Percentiles rank a stretch among this genome's conserved stretches.
Evolutionary conservation across 495 filamentous ascomycete genomes (phyloP).

Genomic region (Aspergillus taichungensis): DNA sequence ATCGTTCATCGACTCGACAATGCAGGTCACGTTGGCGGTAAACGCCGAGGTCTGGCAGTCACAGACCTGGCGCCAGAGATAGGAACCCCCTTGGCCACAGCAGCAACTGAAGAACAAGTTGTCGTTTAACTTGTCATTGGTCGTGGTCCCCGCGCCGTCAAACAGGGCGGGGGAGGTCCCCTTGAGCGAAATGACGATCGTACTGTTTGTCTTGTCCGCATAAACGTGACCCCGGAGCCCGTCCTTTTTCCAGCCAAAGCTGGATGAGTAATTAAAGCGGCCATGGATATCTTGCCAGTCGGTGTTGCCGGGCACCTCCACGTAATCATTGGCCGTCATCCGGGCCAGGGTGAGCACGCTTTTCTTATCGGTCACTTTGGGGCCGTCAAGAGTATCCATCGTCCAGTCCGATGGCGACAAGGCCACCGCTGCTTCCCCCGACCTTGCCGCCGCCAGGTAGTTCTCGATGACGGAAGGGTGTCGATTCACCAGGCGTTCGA

Average conservation of each 20-base stretch:
- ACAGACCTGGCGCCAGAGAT: slow-evolving; percentile 82
- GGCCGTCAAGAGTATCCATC: slow-evolving; percentile 66
- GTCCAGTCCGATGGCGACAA: slow-evolving; percentile 70
- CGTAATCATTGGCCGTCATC: slow-evolving; percentile 86
- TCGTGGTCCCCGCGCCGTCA: slow-evolving; percentile 89
- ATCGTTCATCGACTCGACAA: slow-evolving; percentile 60
- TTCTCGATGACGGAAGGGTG: slow-evolving; percentile 64
- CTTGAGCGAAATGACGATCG: slow-evolving; percentile 86
- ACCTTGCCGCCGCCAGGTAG: slow-evolving; percentile 59
- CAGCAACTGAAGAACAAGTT: slow-evolving; percentile 98
- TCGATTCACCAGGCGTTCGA: slow-evolving; percentile 77
- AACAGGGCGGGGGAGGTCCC: slow-evolving; percentile 86
- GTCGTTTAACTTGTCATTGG: slow-evolving; percentile 95
- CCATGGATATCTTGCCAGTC: slow-evolving; percentile 80
- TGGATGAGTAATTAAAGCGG: slow-evolving; percentile 69
- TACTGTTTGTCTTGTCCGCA: slow-evolving; percentile 73
- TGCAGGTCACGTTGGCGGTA: slow-evolving; percentile 84
- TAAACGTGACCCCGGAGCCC: slow-evolving; percentile 91
- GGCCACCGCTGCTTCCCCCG: slow-evolving; percentile 48
- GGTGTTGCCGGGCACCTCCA: slow-evolving; percentile 54
- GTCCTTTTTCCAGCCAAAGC: slow-evolving; percentile 87
- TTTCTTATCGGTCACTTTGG: slow-evolving; percentile 77
- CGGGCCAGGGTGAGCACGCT: slow-evolving; percentile 76
- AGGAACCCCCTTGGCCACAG: slow-evolving; percentile 84
- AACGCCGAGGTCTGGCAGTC: slow-evolving; percentile 79